Evolutionary conservation across 768 basidiomycete genomes (phyloP), one percentile per base, ranked within the genome.

Genomic region (Termitomyces sp.): DNA sequence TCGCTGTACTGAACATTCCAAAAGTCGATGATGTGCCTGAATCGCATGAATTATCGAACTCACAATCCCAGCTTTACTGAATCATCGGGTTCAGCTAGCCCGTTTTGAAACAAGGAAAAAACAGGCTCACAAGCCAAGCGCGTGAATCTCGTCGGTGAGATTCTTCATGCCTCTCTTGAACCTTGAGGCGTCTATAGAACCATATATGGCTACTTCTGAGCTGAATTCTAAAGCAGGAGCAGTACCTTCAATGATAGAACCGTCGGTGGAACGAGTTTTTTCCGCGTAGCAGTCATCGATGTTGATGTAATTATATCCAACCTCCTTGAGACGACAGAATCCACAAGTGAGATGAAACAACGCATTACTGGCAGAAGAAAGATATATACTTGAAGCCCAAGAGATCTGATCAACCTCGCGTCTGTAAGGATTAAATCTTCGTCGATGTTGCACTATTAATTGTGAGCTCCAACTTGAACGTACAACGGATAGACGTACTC

Each of bases 241-340:
- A 69, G 51, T 40, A 85, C 85, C 75, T 58, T 77, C 81, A 48
- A 83, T 70, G 17, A 87, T 78, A 60, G 82, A 72, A 4, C 86
- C 84, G 19, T 59, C 64, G 1, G 74, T 68, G 45, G 70, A 81
- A 11, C 85, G 75, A 49, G 79, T 73, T 60, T 76, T 82, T 68
- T 84, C 81, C 0, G 85, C 77, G 55, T 81, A 87, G 61, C 85
- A 87, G 62, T 87, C 85, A 59, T 87, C 85, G 50, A 87, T 73
- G 62, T 86, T 86, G 61, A 87, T 71, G 57, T 79, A 76, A 45
- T 76, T 72, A 57, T 87, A 87, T 6, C 85, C 85, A 35, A 73
- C 81, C 49, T 75, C 81, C 83, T 86, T 48, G 2, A 46, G 4
- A 5, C 12, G 6, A 25, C 19, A 17, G 47, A 14, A 38, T 25